Base-by-base conservation (phyloP, 768 basidiomycete genomes). In the Baorangia bicolor region DNA sequence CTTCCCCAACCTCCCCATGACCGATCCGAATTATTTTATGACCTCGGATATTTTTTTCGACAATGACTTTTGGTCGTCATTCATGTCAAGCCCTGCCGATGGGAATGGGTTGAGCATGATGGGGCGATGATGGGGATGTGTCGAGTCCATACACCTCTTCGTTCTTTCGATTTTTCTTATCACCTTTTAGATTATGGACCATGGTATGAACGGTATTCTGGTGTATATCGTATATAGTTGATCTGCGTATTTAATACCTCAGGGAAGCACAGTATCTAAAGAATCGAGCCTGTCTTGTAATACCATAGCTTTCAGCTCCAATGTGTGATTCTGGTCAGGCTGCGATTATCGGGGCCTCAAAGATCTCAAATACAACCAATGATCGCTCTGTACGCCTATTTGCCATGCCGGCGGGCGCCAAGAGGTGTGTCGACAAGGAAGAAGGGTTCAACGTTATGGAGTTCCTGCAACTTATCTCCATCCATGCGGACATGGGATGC, bases 41-140 rank as follows among this genome's bases (percentile, higher is more conserved):
- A 63, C 59, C 38, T 67, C 75, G 23, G 75, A 79, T 53, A 62
- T 77, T 45, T 75, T 79, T 53, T 68, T 76, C 39, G 77, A 79
- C 53, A 67, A 71, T 27, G 70, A 73, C 10, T 79, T 78, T 56
- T 78, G 77, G 77, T 64, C 72, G 21, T 72, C 75, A 7, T 78
- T 78, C 38, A 67, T 78, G 65, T 65, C 65, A 14, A 74, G 71
- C 50, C 56, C 75, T 46, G 49, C 67, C 3, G 69, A 69, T 41
- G 68, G 55, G 13, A 53, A 39, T 44, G 52, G 57, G 56, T 55
- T 56, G 45, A 37, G 23, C 34, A 55, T 58, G 51, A 57, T 59
- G 45, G 49, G 57, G 13, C 33, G 61, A 9, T 61, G 41, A 51
- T 13, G 14, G 23, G n/a, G 25, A 43, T 11, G 12, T 27, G 5